phyloP scores from a whole-genome alignment of 495 filamentous ascomycete genomes.

The Annulohypoxylon nitens region DNA sequence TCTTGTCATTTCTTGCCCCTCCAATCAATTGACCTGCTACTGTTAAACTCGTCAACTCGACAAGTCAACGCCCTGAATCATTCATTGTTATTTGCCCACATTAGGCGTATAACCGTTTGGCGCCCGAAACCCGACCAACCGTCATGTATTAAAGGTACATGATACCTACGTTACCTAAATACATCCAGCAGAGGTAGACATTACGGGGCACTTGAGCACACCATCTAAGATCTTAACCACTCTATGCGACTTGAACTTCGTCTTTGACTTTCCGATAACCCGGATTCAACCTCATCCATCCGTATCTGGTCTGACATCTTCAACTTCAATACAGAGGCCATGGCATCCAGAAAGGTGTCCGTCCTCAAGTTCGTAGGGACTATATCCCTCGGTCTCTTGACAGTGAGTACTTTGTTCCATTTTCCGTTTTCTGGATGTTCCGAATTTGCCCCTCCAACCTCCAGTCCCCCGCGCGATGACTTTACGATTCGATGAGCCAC shows the following conservation, averaged over 20 bases:
- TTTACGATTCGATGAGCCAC: conserved; percentile 31
- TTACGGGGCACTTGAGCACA: neutral
- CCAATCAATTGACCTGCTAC: neutral
- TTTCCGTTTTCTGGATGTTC: conserved; percentile 20
- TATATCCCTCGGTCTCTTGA: conserved; percentile 85
- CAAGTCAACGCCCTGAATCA: conserved; percentile 18
- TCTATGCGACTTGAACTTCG: conserved; percentile 21
- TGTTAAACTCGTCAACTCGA: neutral
- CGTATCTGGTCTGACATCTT: conserved; percentile 17
- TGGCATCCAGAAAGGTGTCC: conserved; percentile 77
- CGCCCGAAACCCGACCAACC: conserved; percentile 26
- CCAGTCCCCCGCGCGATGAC: conserved; percentile 29
- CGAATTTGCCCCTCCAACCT: conserved; percentile 41
- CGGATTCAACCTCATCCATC: conserved; percentile 12
- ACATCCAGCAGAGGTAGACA: neutral
- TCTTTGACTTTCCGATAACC: conserved; percentile 20
- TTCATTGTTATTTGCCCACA: conserved; percentile 25
- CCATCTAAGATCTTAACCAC: conserved; percentile 7
- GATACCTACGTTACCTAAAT: neutral
- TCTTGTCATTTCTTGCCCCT: neutral
- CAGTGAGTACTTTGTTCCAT: conserved; percentile 66
- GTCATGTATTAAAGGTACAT: conserved; percentile 25
- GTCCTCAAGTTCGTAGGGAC: conserved; percentile 91
- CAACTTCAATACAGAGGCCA: conserved; percentile 54
- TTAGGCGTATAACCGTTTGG: conserved; percentile 16